These are phyloP conservation scores for Stephania cephalantha DNA, from an alignment of 164 flowering plant species.

Conservation along the genomic window DNA sequence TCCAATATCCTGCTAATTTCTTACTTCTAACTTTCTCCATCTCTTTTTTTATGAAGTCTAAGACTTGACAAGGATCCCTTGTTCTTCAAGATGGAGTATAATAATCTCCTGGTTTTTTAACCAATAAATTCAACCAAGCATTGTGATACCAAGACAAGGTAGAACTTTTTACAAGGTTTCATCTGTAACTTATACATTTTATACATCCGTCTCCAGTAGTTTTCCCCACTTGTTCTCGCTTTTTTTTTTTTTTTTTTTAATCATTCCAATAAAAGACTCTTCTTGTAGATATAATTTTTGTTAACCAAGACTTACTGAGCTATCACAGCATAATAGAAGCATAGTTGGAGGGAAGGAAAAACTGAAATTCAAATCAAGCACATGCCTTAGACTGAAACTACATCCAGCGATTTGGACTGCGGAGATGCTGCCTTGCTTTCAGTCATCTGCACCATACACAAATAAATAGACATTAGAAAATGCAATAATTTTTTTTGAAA, in stretches of 20 bases:
- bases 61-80: not conserved
- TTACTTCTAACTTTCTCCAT: not conserved
- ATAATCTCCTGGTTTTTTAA: not conserved
- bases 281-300: not conserved
- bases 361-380: not conserved
- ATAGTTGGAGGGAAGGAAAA: not conserved
- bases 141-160: not conserved
- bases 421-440: not conserved
- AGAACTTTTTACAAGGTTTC: not conserved
- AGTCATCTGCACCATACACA: slow-evolving; percentile 9
- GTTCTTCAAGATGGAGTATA: not conserved
- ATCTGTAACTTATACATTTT: no score
- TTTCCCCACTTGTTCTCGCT: not conserved
- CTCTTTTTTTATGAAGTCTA: not conserved
- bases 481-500: no score
- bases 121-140: not conserved
- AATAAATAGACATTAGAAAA: not conserved
- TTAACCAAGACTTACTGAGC: not conserved
- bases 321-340: not conserved
- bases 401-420: slow-evolving; percentile 11
- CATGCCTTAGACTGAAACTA: not conserved
- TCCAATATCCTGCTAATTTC: not conserved
- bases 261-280: not conserved
- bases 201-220: not conserved
- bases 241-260: not conserved